Evolutionary conservation across 148 eudicot genomes (phyloP).

Genomic region (Nepenthes mirabilis): DNA sequence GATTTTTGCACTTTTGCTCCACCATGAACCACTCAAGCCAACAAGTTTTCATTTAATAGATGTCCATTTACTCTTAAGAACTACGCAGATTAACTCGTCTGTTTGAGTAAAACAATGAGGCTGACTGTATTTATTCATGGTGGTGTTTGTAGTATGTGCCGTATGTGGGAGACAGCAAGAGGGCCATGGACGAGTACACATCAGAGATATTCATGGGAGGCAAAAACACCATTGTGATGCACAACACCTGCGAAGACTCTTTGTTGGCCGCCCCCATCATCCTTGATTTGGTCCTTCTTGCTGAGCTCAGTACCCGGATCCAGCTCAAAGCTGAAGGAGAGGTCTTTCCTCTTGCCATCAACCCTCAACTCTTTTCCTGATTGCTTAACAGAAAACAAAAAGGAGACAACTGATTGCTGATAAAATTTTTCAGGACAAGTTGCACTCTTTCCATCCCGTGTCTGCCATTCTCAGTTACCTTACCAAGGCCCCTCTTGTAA

Average conservation of each 20-base stretch:
- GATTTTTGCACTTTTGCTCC: too few species aligned
- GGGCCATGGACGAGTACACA: conserved; percentile 98
- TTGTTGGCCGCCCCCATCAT: conserved; percentile 94
- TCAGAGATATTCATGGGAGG: conserved; percentile 99
- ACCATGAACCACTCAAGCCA: too few species aligned
- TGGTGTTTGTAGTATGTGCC: conserved; percentile 61
- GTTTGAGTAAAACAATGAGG: background rate
- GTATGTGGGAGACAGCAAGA: conserved; percentile 94
- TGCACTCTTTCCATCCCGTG: conserved; percentile 94
- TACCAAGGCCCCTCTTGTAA: conserved; percentile 95
- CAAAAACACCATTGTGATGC: conserved; percentile 78
- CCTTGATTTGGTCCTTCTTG: conserved; percentile 85
- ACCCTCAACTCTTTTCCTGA: too few species aligned
- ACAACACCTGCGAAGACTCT: conserved; percentile 97
- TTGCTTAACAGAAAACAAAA: too few species aligned
- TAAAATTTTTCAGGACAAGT: conserved; percentile 47
- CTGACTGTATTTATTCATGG: background rate
- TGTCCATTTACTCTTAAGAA: too few species aligned
- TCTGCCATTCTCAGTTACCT: conserved; percentile 92
- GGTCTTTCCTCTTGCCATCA: conserved; percentile 20
- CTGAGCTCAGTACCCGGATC: conserved; percentile 87
- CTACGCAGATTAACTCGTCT: too few species aligned
- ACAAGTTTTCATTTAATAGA: too few species aligned
- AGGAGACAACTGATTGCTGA: too few species aligned
- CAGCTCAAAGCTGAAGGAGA: conserved; percentile 82